Percentiles rank a stretch among this genome's conserved stretches.
These are phyloP conservation scores for Vitis vinifera DNA, from an alignment of 164 flowering plant genomes.

Conservation along the genomic window ASM3070453v1 NC_081822.1:4716501-4717000, in stretches of 20 bases:
- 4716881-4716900: not conserved
- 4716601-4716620: not conserved
- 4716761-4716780: constrained; percentile 86
- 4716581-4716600: constrained; percentile 66
- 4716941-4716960: not conserved
- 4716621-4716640: not conserved
- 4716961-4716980: not conserved
- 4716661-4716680: constrained; percentile 78
- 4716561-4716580: constrained; percentile 72
- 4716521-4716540: constrained; percentile 83
- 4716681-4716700: constrained; percentile 94
- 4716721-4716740: constrained; percentile 78
- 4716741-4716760: constrained; percentile 64
- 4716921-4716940: not conserved
- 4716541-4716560: constrained; percentile 87
- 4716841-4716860: constrained; percentile 67
- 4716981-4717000: not conserved
- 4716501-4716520: constrained; percentile 71
- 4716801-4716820: constrained; percentile 61
- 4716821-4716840: constrained; percentile 87
- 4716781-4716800: constrained; percentile 65
- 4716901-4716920: not conserved
- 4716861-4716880: constrained; percentile 52
- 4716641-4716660: not conserved
- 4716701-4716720: constrained; percentile 88